These are phyloP conservation scores for Blastobotrys apis DNA, from an alignment of 1,139 yeast genomes.

Conservation along the genomic window DNA sequence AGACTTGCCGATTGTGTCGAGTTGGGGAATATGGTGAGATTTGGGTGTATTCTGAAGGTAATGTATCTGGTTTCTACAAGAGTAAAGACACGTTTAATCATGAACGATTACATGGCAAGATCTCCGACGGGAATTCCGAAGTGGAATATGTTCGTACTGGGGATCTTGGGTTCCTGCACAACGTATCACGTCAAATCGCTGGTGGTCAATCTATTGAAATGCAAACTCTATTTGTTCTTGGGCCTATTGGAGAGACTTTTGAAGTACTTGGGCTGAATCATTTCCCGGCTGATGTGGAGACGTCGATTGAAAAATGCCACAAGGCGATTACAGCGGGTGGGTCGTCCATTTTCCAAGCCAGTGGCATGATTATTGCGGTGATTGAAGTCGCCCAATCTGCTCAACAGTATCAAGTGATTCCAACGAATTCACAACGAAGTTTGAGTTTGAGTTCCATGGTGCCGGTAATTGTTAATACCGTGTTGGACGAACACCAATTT, in stretches of 20 bases:
- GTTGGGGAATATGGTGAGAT: slow-evolving; percentile 97
- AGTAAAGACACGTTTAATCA: slow-evolving; percentile 39
- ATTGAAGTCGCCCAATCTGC: slow-evolving; percentile 55
- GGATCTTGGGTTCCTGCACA: slow-evolving; percentile 87
- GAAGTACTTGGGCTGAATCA: slow-evolving; percentile 90
- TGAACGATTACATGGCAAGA: slow-evolving; percentile 53
- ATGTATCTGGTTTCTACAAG: slow-evolving; percentile 54
- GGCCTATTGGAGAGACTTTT: slow-evolving; percentile 81
- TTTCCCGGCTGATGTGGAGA: slow-evolving; percentile 81
- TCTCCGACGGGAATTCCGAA: slow-evolving; percentile 59
- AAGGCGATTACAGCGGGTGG: slow-evolving; percentile 51
- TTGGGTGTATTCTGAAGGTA: slow-evolving; percentile 92
- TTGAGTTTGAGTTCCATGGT: slow-evolving; percentile 63
- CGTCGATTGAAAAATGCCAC: slow-evolving; percentile 66
- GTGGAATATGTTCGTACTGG: slow-evolving; percentile 81
- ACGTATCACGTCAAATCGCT: slow-evolving; percentile 44
- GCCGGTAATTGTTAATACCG: slow-evolving; percentile 75
- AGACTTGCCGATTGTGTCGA: slow-evolving; percentile 69
- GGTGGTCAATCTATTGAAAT: slow-evolving; percentile 48
- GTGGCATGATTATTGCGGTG: slow-evolving; percentile 75
- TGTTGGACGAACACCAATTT: slow-evolving; percentile 77
- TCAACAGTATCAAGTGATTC: slow-evolving; percentile 10
- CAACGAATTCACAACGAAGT: slow-evolving; percentile 9
- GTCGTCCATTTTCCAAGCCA: slow-evolving; percentile 70
- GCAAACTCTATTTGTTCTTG: slow-evolving; percentile 82